Evolutionary conservation across 2,329 filamentous ascomycete genomes (phyloP), one percentile per base, ranked within the genome.

Genomic region (Colletotrichum echinochloae): DNA sequence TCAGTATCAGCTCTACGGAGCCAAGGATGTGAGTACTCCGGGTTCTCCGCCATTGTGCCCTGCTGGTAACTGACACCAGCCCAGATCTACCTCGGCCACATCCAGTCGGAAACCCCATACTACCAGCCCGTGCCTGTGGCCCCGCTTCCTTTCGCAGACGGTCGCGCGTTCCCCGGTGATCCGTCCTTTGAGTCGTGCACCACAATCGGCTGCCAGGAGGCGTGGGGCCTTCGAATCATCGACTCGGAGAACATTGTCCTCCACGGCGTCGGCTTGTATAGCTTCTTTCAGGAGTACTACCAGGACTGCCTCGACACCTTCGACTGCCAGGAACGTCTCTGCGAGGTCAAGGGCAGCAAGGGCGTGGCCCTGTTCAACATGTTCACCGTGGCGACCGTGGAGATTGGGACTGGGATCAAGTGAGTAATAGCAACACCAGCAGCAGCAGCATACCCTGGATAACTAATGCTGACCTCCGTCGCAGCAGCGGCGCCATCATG

Each of bases 271-370:
- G 88, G 88, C 0, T 74, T 89, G 4, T 90, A 90, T 78, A 84
- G 81, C 60, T 90, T 89, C 82, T 90, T 89, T 81, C 82, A 86
- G 75, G 85, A 88, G 78, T 90, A 89, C 78, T 76, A 76, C 41
- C 85, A 88, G 74, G 76, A 76, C 18, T 89, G 86, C 74, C 77
- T 87, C 4, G 63, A 75, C 0, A 75, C 75, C 8, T 76, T 86
- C 62, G 80, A 83, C 74, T 89, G 87, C 78, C 87, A 89, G 78
- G 49, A 76, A 26, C 61, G 65, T 6, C 70, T 75, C 39, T 33
- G 73, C 3, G 68, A 75, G 52, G 66, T 76, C 14, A 67, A 57
- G 8, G 73, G 67, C 1, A 74, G 67, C 1, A 72, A 60, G 0
- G 68, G 65, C 12, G 68, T 77, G 1, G 64, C 37, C 4, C 62